phyloP scores from a whole-genome alignment of 1,284 basidiomycete species.

The Rhodofomes roseus region DNA sequence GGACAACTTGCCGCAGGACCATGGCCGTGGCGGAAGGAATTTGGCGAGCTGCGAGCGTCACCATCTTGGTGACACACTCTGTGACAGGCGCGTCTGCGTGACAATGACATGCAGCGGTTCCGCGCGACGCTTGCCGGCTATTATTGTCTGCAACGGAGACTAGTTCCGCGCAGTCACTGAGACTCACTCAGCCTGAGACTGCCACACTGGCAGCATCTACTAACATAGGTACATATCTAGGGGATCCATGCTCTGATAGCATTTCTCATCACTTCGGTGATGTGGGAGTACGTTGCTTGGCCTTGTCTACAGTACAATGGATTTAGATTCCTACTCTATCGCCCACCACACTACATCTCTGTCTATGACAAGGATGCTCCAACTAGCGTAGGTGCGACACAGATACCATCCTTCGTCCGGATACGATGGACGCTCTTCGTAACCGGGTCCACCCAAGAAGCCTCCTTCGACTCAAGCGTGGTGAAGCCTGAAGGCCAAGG shows the following conservation, averaged over 20 bases:
- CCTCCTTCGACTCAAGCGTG: conserved; percentile 82
- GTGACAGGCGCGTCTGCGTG: conserved; percentile 1
- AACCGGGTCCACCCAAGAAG: conserved; percentile 85
- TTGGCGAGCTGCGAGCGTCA: background rate
- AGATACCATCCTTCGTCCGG: conserved; percentile 80
- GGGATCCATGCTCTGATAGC: no score
- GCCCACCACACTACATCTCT: background rate
- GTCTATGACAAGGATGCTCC: conserved; percentile 83
- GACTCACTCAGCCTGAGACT: no score
- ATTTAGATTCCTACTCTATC: background rate
- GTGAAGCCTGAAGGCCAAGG: conserved; percentile 59
- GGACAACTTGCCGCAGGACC: conserved; percentile 25
- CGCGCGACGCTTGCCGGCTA: no score
- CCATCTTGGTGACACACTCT: background rate
- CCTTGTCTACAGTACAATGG: conserved; percentile 12
- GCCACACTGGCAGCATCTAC: no score
- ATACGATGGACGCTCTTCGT: conserved; percentile 84
- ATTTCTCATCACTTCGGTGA: no score
- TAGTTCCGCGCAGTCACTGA: no score
- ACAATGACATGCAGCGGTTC: conserved; percentile 23
- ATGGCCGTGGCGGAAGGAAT: conserved; percentile 17
- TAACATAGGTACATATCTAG: no score
- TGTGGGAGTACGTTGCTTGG: no score
- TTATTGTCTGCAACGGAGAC: no score
- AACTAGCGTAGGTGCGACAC: conserved; percentile 76